Conservation (phyloP, 768 basidiomycete species). For the Russula compacta region DNA sequence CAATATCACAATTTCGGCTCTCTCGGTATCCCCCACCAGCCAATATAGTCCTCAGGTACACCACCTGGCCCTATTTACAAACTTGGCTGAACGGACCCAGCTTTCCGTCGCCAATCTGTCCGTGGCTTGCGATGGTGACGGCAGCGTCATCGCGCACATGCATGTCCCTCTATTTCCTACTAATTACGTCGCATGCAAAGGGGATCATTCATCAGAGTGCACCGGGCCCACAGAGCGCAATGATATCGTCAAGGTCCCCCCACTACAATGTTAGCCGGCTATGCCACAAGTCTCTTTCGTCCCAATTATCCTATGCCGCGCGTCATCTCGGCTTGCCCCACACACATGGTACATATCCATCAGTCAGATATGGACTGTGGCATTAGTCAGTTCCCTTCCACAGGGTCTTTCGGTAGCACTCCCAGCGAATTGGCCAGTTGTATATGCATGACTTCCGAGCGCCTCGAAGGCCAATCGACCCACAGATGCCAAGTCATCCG, state of each 20-base stretch:
- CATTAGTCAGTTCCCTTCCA: neutral
- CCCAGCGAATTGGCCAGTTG: neutral
- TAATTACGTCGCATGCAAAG: neutral
- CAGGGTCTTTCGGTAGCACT: neutral
- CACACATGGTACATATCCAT: constrained; percentile 1
- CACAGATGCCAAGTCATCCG: constrained; percentile 4
- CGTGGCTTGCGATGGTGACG: neutral
- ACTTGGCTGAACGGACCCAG: neutral
- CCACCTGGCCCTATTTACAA: neutral
- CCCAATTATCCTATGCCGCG: constrained; percentile 1
- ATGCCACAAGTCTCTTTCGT: constrained; percentile 1
- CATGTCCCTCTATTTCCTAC: neutral
- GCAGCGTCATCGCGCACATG: neutral
- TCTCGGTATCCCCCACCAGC: neutral
- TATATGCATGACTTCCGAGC: constrained; percentile 3
- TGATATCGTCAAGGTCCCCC: constrained; percentile 4
- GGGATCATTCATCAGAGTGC: neutral
- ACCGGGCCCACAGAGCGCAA: neutral
- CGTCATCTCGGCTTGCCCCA: constrained; percentile 2
- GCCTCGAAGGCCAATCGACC: constrained; percentile 9
- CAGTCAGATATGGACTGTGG: constrained; percentile 5
- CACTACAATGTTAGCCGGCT: neutral
- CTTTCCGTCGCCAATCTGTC: constrained; percentile 6
- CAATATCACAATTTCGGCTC: constrained; percentile 10
- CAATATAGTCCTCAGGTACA: constrained; percentile 12